These are phyloP conservation scores for Microascus cirrosus DNA, from an alignment of 2,329 filamentous ascomycete genomes.

Conservation along the genomic window DNA sequence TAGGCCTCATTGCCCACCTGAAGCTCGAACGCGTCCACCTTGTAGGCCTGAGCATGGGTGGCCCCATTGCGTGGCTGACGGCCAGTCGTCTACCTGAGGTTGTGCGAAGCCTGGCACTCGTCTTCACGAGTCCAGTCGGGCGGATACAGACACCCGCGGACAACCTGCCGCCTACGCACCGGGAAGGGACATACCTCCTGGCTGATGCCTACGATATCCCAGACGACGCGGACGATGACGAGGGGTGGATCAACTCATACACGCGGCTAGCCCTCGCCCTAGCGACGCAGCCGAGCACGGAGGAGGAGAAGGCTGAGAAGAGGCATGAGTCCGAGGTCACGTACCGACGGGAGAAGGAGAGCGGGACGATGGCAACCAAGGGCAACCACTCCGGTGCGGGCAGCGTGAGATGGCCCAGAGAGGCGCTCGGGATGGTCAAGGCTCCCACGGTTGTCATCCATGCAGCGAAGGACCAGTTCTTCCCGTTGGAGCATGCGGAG, in stretches of 20 bases:
- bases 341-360: constrained; percentile 10
- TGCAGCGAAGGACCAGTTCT: constrained; percentile 16
- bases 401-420: constrained; percentile 12
- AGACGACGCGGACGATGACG: constrained; percentile 8
- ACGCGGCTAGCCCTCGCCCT: constrained; percentile 6
- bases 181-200: constrained; percentile 5
- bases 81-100: constrained; percentile 10
- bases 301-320: constrained; percentile 8
- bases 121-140: constrained; percentile 12
- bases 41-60: constrained; percentile 15
- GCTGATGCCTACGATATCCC: constrained; percentile 2
- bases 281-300: constrained; percentile 6
- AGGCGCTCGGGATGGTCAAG: constrained; percentile 11
- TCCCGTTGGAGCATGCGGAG: constrained; percentile 14
- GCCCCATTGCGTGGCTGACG: constrained; percentile 12
- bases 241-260: constrained; percentile 9
- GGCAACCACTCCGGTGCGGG: constrained; percentile 15
- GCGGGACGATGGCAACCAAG: constrained; percentile 15
- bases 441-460: constrained; percentile 17
- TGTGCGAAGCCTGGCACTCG: constrained; percentile 12
- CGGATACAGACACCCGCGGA: constrained; percentile 9
- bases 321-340: constrained; percentile 8
- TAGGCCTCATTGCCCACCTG: constrained; percentile 15
- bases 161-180: constrained; percentile 5
- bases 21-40: constrained; percentile 13